Conservation (phyloP, 306 rosid species). For the Acacia acuminata region DNA sequence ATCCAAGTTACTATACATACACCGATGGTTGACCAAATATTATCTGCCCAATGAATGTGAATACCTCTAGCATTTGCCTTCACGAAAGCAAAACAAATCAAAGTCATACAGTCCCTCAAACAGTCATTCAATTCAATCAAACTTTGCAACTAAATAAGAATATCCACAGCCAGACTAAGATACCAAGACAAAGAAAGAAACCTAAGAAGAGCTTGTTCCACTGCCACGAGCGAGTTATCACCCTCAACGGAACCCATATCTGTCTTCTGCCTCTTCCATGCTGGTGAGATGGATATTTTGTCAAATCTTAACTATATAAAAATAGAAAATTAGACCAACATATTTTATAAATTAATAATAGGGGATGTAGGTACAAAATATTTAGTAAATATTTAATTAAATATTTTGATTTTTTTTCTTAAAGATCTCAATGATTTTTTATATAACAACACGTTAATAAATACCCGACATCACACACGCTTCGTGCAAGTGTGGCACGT, state of each 20-base stretch:
- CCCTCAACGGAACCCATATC: conserved; percentile 48
- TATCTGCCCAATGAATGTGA: neutral
- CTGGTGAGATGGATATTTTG: neutral
- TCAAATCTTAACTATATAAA: neutral
- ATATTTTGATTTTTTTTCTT: too few relatives aligned
- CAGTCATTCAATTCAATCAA: neutral
- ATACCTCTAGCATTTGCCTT: neutral
- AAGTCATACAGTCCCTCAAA: neutral
- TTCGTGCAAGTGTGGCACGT: too few relatives aligned
- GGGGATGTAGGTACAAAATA: too few relatives aligned
- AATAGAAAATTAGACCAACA: neutral
- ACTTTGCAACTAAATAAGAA: neutral
- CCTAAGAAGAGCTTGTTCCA: conserved; percentile 50
- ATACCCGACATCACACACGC: too few relatives aligned
- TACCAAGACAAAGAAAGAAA: neutral
- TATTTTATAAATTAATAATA: too few relatives aligned
- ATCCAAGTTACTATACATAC: neutral
- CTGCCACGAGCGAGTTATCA: conserved; percentile 34
- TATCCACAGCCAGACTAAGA: neutral
- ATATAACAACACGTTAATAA: too few relatives aligned
- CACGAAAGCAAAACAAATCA: conserved; percentile 1
- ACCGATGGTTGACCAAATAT: conserved; percentile 4
- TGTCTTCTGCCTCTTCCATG: too few relatives aligned
- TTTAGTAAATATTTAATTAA: too few relatives aligned
- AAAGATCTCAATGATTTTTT: too few relatives aligned